A percentile compares a stretch with the other conserved stretches of the same genome.
These are phyloP conservation scores for Paecilomyces sp. DNA, from an alignment of 2,329 filamentous ascomycete species.

Conservation along the genomic window DNA sequence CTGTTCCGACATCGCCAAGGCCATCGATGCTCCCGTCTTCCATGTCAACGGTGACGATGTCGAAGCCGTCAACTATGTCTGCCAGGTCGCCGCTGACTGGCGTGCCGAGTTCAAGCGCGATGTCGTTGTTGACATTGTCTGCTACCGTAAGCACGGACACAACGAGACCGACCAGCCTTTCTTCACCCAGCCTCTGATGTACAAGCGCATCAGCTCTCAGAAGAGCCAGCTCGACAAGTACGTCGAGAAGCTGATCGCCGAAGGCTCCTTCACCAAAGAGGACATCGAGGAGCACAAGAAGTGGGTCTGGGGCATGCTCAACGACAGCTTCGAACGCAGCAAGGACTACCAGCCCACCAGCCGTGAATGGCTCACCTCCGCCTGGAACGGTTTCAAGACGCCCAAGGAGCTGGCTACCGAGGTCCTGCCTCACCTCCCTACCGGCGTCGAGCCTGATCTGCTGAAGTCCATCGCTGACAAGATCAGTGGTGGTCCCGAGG, in stretches of 20 bases:
- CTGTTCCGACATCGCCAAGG: slow-evolving; percentile 98
- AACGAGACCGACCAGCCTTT: slow-evolving; percentile 99
- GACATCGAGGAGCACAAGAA: slow-evolving; percentile 99
- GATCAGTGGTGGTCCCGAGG: slow-evolving; percentile 72
- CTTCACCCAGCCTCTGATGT: slow-evolving; percentile 99
- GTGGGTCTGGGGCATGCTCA: slow-evolving; percentile 99
- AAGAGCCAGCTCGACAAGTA: slow-evolving; percentile 84
- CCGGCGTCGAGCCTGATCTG: slow-evolving; percentile 65
- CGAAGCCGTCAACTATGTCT: slow-evolving; percentile 96
- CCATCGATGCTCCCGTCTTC: slow-evolving; percentile 96
- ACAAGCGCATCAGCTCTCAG: slow-evolving; percentile 90
- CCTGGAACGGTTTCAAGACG: slow-evolving; percentile 99
- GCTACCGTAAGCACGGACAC: slow-evolving; percentile 98
- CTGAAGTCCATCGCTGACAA: slow-evolving; percentile 75
- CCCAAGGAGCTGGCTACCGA: slow-evolving; percentile 95
- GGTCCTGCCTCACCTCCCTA: slow-evolving; percentile 84
- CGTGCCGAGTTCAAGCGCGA: slow-evolving; percentile 98
- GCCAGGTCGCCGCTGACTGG: slow-evolving; percentile 95
- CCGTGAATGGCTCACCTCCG: slow-evolving; percentile 97
- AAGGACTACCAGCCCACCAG: slow-evolving; percentile 95
- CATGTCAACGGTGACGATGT: slow-evolving; percentile 99
- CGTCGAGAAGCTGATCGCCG: slow-evolving; percentile 79
- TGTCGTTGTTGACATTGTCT: slow-evolving; percentile 95
- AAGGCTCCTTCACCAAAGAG: slow-evolving; percentile 93
- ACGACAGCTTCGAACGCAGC: slow-evolving; percentile 93